Conservation (phyloP, 2,329 filamentous ascomycete species). For the Colletotrichum coccodes region DNA sequence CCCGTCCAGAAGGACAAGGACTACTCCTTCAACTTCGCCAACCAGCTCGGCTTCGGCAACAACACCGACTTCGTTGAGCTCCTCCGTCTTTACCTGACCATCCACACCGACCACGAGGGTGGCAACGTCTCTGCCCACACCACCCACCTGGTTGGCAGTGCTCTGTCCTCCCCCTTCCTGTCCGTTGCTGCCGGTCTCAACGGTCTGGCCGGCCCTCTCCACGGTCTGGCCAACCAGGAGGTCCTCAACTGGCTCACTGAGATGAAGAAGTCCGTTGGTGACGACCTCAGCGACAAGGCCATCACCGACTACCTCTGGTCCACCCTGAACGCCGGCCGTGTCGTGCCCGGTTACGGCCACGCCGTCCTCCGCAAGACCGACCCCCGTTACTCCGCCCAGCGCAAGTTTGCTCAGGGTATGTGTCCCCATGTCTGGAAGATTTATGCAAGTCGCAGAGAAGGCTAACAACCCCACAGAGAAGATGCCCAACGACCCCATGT, state of each 20-base stretch:
- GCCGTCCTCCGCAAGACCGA: constrained; percentile 99
- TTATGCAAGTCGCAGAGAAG: neutral
- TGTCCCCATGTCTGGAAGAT: neutral
- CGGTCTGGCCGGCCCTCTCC: constrained; percentile 96
- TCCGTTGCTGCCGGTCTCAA: constrained; percentile 97
- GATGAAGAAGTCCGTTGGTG: constrained; percentile 96
- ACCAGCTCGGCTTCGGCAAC: constrained; percentile 95
- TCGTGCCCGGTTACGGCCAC: constrained; percentile 98
- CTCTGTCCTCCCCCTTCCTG: constrained; percentile 96
- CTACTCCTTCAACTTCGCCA: constrained; percentile 99
- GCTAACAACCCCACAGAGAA: constrained; percentile 65
- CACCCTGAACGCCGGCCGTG: constrained; percentile 93
- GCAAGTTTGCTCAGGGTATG: constrained; percentile 84
- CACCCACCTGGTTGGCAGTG: constrained; percentile 96
- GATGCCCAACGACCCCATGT: constrained; percentile 97
- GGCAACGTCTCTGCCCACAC: constrained; percentile 99
- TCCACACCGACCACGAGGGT: constrained; percentile 99
- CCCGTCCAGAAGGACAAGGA: constrained; percentile 98
- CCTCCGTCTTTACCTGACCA: constrained; percentile 98
- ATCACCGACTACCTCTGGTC: constrained; percentile 99
- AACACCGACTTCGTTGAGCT: constrained; percentile 98
- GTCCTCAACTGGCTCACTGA: constrained; percentile 98
- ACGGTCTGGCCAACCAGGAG: constrained; percentile 99
- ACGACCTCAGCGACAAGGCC: constrained; percentile 94
- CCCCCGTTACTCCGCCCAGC: constrained; percentile 98